phyloP scores from a whole-genome alignment of 2,329 filamentous ascomycete genomes.

The Penicillium olsonii region DNA sequence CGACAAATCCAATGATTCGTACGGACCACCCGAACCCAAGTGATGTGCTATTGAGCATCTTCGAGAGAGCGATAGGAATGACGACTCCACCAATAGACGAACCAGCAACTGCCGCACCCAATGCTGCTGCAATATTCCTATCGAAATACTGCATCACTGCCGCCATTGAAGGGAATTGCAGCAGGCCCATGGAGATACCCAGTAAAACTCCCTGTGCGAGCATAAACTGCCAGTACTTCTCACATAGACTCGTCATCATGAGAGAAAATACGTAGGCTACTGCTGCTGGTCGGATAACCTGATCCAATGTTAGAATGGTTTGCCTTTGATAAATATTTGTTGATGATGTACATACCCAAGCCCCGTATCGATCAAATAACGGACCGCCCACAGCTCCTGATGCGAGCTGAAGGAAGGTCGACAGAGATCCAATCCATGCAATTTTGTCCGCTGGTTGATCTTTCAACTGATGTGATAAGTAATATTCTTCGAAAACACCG shows the following conservation, averaged over 20 bases:
- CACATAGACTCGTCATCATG: conserved; percentile 64
- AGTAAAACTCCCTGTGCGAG: conserved; percentile 25
- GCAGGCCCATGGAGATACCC: conserved; percentile 37
- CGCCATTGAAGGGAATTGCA: conserved; percentile 49
- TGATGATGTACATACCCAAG: conserved; percentile 5
- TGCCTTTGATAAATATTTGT: neutral
- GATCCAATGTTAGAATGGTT: neutral
- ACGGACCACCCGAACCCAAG: conserved; percentile 55
- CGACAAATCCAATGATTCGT: conserved; percentile 53
- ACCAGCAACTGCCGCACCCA: conserved; percentile 51
- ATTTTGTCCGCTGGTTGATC: conserved; percentile 1
- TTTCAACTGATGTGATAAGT: conserved; percentile 50
- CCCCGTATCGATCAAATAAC: conserved; percentile 12
- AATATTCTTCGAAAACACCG: conserved; percentile 53
- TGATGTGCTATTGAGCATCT: conserved; percentile 48
- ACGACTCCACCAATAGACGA: conserved; percentile 56
- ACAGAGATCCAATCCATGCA: conserved; percentile 18
- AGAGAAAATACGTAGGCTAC: conserved; percentile 53
- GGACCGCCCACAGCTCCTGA: conserved; percentile 9
- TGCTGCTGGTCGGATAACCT: conserved; percentile 12
- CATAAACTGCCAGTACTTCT: conserved; percentile 56
- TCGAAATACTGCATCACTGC: conserved; percentile 52
- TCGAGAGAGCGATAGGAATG: conserved; percentile 50
- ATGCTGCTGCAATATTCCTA: conserved; percentile 48
- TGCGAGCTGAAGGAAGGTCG: conserved; percentile 10